Conservation (phyloP, 73 alveolate species). For the Paramecium bursaria region DNA sequence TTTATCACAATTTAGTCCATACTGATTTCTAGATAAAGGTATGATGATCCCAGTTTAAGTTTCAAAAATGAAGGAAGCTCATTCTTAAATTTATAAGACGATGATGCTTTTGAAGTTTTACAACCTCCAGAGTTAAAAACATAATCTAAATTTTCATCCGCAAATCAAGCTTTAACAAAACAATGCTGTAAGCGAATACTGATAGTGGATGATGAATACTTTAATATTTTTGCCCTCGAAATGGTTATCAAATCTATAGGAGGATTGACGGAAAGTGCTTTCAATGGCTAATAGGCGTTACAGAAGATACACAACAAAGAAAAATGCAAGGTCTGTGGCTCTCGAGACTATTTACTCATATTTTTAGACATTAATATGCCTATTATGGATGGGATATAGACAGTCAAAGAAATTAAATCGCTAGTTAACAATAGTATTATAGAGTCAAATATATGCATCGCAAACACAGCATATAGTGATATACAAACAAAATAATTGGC, state of each 20-base stretch:
- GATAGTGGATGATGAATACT: conserved; percentile 61
- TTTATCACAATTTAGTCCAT: no score
- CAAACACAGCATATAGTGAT: conserved; percentile 33
- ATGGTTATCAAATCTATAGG: neutral
- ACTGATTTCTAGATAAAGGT: no score
- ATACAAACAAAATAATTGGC: conserved; percentile 1
- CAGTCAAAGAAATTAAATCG: conserved; percentile 43
- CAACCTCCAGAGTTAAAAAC: no score
- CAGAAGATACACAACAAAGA: neutral
- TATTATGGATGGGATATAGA: conserved; percentile 25
- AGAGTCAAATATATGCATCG: neutral
- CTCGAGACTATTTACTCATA: conserved; percentile 1
- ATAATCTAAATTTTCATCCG: no score
- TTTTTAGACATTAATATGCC: conserved; percentile 58
- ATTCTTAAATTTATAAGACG: no score
- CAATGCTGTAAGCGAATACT: conserved; percentile 47
- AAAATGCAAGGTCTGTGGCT: conserved; percentile 9
- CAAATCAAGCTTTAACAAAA: no score
- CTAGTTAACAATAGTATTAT: neutral
- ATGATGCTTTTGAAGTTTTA: no score
- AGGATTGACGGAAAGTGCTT: conserved; percentile 10
- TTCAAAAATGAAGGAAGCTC: no score
- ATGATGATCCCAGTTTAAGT: no score
- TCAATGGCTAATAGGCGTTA: conserved; percentile 39
- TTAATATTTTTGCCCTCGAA: conserved; percentile 23